Conservation (phyloP, 164 flowering plant genomes). For the Litsea cubeba region DNA sequence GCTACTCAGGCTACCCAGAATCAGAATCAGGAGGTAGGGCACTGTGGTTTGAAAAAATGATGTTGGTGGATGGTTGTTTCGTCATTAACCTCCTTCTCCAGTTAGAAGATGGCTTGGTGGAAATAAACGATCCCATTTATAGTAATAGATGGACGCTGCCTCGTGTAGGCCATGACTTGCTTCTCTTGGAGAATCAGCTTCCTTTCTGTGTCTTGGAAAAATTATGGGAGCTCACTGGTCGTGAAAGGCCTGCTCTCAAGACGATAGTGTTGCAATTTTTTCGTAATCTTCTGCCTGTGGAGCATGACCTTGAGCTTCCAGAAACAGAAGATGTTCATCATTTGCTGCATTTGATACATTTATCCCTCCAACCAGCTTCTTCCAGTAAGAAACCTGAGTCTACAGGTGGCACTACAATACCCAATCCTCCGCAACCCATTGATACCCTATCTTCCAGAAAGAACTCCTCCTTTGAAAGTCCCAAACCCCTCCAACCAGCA, state of each 20-base stretch:
- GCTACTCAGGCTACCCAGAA: slow-evolving; percentile 34
- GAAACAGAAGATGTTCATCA: neutral
- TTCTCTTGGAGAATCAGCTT: slow-evolving; percentile 2
- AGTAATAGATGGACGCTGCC: neutral
- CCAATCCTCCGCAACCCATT: too few species aligned
- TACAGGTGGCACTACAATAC: neutral
- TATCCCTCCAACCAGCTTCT: neutral
- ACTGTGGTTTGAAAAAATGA: neutral
- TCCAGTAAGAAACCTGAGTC: neutral
- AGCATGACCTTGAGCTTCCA: neutral
- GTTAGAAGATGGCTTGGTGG: neutral
- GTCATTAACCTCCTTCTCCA: neutral
- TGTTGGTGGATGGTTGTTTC: slow-evolving; percentile 5
- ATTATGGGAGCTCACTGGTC: neutral
- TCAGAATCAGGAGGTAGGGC: slow-evolving; percentile 24
- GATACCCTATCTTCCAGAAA: neutral
- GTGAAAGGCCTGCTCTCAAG: neutral
- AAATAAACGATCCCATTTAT: neutral
- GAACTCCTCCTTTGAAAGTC: neutral
- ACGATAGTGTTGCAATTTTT: neutral
- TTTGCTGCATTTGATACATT: slow-evolving; percentile 1
- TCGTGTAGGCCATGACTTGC: neutral
- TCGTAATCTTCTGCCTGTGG: neutral
- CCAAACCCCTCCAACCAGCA: too few species aligned
- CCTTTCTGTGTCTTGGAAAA: neutral